A percentile compares a stretch with the other conserved stretches of the same genome.
Evolutionary conservation across 176 grass and related monocot species (phyloP).

Genomic region (Puya raimondii): DNA sequence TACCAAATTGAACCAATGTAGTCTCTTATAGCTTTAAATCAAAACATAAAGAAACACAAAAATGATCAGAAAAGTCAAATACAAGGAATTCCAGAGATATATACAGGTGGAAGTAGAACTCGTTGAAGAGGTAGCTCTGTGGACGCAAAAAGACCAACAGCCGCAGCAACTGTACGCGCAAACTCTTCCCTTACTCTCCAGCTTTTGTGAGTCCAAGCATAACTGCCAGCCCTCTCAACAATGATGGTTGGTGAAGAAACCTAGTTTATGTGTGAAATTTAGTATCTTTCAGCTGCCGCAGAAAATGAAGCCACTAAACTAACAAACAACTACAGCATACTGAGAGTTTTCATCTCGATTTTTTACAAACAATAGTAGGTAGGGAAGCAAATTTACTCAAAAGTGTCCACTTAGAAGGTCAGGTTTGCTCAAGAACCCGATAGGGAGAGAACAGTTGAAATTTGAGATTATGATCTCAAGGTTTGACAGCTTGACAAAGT

Average conservation of each 20-base stretch:
- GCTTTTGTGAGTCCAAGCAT: constrained; percentile 81
- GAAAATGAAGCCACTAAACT: too few relatives aligned
- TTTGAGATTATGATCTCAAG: too few relatives aligned
- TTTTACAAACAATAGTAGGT: too few relatives aligned
- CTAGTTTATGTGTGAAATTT: constrained; percentile 27
- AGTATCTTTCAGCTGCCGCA: not conserved
- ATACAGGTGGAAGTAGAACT: constrained; percentile 73
- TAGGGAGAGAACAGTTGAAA: too few relatives aligned
- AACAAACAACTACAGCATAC: too few relatives aligned
- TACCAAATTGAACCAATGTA: not conserved
- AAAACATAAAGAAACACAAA: not conserved
- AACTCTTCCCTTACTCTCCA: constrained; percentile 91
- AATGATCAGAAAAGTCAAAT: not conserved
- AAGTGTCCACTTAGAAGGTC: too few relatives aligned
- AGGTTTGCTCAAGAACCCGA: too few relatives aligned
- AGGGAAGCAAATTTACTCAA: too few relatives aligned
- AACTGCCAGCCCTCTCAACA: constrained; percentile 93
- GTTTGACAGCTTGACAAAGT: too few relatives aligned
- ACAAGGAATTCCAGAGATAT: constrained; percentile 3
- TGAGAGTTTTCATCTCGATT: too few relatives aligned
- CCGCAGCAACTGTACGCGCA: constrained; percentile 59
- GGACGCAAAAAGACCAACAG: constrained; percentile 73
- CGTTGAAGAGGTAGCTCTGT: constrained; percentile 77
- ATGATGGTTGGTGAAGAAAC: constrained; percentile 83
- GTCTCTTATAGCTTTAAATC: not conserved